Evolutionary conservation across 129 eudicot genomes (phyloP).

Genomic region (Heracleum sosnowskyi): DNA sequence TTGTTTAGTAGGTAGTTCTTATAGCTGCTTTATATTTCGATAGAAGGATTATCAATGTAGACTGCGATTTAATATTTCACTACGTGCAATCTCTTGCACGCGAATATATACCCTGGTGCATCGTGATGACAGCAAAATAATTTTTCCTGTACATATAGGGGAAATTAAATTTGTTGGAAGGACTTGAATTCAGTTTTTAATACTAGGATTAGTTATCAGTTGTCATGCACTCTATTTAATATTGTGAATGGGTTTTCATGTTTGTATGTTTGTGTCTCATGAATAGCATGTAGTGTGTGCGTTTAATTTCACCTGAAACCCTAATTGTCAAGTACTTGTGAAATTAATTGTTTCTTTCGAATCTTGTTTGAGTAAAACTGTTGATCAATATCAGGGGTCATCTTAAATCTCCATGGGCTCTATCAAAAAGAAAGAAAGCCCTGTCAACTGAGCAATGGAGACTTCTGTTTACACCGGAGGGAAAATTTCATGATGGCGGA

Average conservation of each 20-base stretch:
- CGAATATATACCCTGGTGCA: not conserved
- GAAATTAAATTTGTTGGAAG: not conserved
- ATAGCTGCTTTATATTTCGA: not conserved
- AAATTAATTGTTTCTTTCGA: not conserved
- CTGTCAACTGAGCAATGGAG: constrained; percentile 70
- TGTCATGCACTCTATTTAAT: not conserved
- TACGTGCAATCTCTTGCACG: not conserved
- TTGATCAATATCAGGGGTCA: constrained; percentile 51
- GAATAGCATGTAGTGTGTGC: not conserved
- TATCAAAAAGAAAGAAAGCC: constrained; percentile 64
- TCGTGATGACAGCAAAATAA: not conserved
- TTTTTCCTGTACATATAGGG: not conserved
- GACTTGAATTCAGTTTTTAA: not conserved
- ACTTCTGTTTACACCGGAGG: constrained; percentile 58
- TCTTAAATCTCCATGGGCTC: constrained; percentile 94
- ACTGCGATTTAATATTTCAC: not conserved
- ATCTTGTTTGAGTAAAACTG: not conserved
- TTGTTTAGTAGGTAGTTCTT: not conserved
- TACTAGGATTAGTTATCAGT: not conserved
- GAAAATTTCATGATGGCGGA: constrained; percentile 66
- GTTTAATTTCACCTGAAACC: not conserved
- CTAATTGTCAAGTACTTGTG: not conserved
- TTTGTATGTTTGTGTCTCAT: not conserved
- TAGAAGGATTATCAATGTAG: not conserved
- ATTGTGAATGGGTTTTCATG: not conserved